Evolutionary conservation across 257 asterid genomes (phyloP), one percentile per base, ranked within the genome.

Genomic region (Solanum peruvianum): DNA sequence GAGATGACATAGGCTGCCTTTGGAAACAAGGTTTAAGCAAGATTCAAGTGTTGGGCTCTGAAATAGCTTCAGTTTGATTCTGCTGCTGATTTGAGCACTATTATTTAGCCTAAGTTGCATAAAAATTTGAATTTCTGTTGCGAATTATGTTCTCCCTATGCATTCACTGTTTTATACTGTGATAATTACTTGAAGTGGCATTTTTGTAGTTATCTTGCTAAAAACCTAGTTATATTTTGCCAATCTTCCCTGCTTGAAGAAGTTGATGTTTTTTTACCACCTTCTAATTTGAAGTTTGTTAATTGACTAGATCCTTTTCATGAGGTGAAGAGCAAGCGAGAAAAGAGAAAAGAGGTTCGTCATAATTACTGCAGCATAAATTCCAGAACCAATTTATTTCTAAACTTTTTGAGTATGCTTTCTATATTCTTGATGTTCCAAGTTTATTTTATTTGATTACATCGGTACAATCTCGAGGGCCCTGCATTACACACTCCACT

Each of bases 321-420:
- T 27, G 98, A 96, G 92, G 99, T 96, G 93, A 96, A 94, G 96
- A 96, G 98, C 93, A 96, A 96, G 88, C 93, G 98, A 76, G 99
- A 95, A 76, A 96, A 94, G 95, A 95, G 94, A 90, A 96, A 96
- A 92, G 98, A 95, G 98, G 99, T 95, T 91, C 31, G 91, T 89
- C 77, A 62, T 90, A 90, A 70, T 88, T 49, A 16, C 89, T 78
- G 69, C 25, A 82, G 81, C 72, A 83, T 64, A 45, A 71, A 9
- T 49, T 78, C 64, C 64, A 4, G 31, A 78, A 78, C 84, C 64
- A 78, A 15, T 78, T 15, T 78, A 44, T 15, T 25, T 78, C 64
- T 78, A 2, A 25, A 45, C 7, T 15, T 45, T 47, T 45, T 45
- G 62, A 78, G 49, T 64, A 16, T 45, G 64, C 64, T 47, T 18